phyloP scores from a whole-genome alignment of 306 rosid genomes.

The Datisca glomerata region DNA sequence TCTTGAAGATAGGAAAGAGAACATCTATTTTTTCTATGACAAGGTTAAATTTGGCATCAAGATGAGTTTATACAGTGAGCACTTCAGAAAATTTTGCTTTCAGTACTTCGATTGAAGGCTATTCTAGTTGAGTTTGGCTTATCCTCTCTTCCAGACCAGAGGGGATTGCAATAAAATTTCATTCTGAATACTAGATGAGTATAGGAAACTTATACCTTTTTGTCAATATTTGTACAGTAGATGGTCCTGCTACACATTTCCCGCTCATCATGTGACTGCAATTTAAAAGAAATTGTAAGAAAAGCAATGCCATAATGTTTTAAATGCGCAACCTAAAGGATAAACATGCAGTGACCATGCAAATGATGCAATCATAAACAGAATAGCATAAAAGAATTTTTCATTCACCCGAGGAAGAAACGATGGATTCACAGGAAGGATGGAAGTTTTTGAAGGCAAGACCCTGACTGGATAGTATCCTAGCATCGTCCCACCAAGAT shows the following conservation, averaged over 20 bases:
- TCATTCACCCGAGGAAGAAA: slow-evolving; percentile 80
- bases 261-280: slow-evolving; percentile 93
- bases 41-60: too few relatives aligned
- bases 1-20: too few relatives aligned
- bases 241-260: slow-evolving; percentile 96
- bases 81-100: too few relatives aligned
- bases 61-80: too few relatives aligned
- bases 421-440: slow-evolving; percentile 96
- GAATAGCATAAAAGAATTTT: not conserved
- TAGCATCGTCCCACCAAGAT: slow-evolving; percentile 86
- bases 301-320: slow-evolving; percentile 2
- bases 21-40: too few relatives aligned
- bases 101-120: too few relatives aligned
- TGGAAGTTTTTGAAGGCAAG: slow-evolving; percentile 95
- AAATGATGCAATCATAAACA: not conserved
- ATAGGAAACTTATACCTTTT: slow-evolving; percentile 40
- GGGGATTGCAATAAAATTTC: too few relatives aligned
- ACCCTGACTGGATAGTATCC: slow-evolving; percentile 94
- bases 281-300: slow-evolving; percentile 5
- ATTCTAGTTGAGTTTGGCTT: too few relatives aligned
- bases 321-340: slow-evolving; percentile 5
- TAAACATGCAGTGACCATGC: not conserved
- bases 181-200: too few relatives aligned
- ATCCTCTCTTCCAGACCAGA: too few relatives aligned
- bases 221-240: slow-evolving; percentile 95